Evolutionary conservation across 2,329 filamentous ascomycete genomes (phyloP), one percentile per base, ranked within the genome.

Genomic region (Monosporascus sp.): DNA sequence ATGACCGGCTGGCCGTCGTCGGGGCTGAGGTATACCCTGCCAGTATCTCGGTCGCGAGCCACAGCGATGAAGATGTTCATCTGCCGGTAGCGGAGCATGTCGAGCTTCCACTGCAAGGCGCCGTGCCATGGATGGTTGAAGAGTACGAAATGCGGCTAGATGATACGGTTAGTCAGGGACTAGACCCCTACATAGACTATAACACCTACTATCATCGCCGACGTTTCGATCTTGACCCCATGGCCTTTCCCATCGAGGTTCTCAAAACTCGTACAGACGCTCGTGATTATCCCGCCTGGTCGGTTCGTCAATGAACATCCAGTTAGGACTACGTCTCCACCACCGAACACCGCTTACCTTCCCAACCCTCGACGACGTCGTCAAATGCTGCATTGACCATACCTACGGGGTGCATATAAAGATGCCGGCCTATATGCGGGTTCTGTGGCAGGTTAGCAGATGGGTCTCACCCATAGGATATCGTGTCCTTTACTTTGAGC

Each of bases 191-290:
- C 31, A 35, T 2, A 35, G 31, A 35, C 9, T 14, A 14, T 35
- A 14, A 5, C 31, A 65, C 77, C 63, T 64, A 81, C 78, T 52
- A 84, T 60, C 87, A 94, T 92, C 62, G 81, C 81, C 1, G 82
- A 82, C 9, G 84, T 77, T 74, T 97, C 91, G 27, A 97, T 75
- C 68, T 95, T 96, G 48, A 80, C 78, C 39, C 93, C 93, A 62
- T 97, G 90, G 53, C 90, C 90, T 43, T 84, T 77, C 6, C 82
- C 82, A 66, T 96, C 90, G 0, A 92, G 76, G 60, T 97, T 87
- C 58, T 95, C 88, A 60, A 92, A 90, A 51, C 88, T 84, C 44
- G 79, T 82, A 58, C 89, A 86, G 18, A 92, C 85, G 4, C 83
- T 81, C 0, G 92, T 97, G 54, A 97, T 81, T 60, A 92, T 92